Base-by-base conservation (phyloP, 345 rosid species). In the Salix brachista region DNA sequence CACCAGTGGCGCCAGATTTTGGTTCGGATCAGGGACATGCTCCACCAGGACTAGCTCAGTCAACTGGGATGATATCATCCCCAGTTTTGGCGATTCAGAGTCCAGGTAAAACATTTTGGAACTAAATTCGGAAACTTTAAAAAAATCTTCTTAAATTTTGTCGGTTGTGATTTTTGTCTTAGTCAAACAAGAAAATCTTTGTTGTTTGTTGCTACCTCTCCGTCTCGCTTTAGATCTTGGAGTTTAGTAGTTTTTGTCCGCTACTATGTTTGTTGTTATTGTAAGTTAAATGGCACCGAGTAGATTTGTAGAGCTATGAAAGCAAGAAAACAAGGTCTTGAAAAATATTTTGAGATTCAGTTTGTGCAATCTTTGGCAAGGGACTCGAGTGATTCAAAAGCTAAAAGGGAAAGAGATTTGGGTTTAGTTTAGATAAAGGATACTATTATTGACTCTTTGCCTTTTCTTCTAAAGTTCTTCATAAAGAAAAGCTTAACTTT, bases 241-340 rank as follows among this genome's bases (percentile, higher is more conserved):
- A 90, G 69, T 78, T 68, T 87, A 79, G 90, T 80, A 42, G 80
- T 70, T 84, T 62, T 91, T 93, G 95, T 91, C 97, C 79, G 70
- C 75, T 88, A 65, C 81, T 69, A 76, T 87, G 62, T 86, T 87
- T 89, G 89, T 85, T 84, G 77, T 16, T 81, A 75, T 66, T 37
- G 81, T 42, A 25, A 69, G 46, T 50, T 46, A 61, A 52, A 34
- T 64, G 46, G 39, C 70, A 70, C 65, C n/a, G 72, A 26, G 14
- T 36, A 8, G 67, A 30, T 39, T 42, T 6, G 66, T 50, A 72
- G 73, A 48, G 70, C 37, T 52, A 66, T 44, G 50, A 10, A 65
- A 68, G 70, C 4, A n/a, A 70, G 25, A 21, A 74, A 36, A 19
- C 2, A 62, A 44, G n/a, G 14, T 66, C 37, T 34, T 41, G 70